Evolutionary conservation across 2,329 filamentous ascomycete genomes (phyloP), one percentile per base, ranked within the genome.

Genomic region (Tothia fuscella): DNA sequence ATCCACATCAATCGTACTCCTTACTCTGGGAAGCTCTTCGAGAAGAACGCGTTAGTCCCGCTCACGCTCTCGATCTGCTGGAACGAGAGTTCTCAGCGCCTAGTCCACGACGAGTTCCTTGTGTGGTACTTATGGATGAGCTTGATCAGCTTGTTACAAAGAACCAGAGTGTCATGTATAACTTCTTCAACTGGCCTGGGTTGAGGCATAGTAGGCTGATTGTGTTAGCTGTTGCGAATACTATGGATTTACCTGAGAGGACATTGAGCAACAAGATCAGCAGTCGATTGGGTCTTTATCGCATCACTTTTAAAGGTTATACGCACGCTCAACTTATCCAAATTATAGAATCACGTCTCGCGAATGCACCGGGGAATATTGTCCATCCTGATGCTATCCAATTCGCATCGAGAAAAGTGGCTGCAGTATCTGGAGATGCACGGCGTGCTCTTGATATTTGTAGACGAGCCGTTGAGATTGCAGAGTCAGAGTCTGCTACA

Each of bases 121-220:
- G 89, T 56, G 91, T 98, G 12, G 91, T 98, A 2, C 66, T 98
- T 38, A 98, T 98, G 91, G 91, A 98, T 55, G 91, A 98, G 62
- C 72, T 98, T 36, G 91, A 98, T 58, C 91, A 98, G 62, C 74
- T 98, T 6, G 93, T 98, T 4, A 98, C 91, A 10, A 91, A 89
- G 56, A 96, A 94, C 54, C 93, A 98, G 60, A 89, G 85, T n/a
- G 91, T 98, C 63, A 98, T 98, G 91, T 98, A 98, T 66, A 98
- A 98, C 61, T 98, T 98, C 62, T 98, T 98, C 73, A 98, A 98
- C 56, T 98, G 91, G 91, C 91, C 91, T 3, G 83, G 85, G 9
- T 69, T 96, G 41, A 76, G 84, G 38, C 88, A 98, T 61, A 94
- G 86, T 41, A 78, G 88, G 37, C 71, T 98, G 33, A 95, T 98